Evolutionary conservation across 192 early-diverging fungal genomes (phyloP).

Genomic region (Phlyctochytrium arcticum): DNA sequence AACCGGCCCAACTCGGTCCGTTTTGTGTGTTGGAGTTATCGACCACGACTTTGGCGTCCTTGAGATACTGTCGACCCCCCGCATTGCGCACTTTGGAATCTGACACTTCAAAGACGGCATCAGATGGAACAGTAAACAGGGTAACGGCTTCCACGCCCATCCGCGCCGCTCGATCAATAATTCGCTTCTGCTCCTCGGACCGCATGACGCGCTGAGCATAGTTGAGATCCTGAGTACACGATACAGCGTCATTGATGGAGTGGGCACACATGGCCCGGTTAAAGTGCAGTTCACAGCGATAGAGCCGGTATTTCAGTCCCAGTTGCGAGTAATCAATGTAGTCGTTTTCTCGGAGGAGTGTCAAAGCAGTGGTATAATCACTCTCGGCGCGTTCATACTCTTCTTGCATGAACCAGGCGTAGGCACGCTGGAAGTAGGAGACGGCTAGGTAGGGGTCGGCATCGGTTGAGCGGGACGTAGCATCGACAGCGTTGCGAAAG

Average conservation of each 20-base stretch:
- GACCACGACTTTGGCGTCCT: slow-evolving; percentile 57
- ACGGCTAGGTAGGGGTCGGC: slow-evolving; percentile 87
- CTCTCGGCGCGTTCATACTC: slow-evolving; percentile 65
- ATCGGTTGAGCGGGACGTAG: slow-evolving; percentile 56
- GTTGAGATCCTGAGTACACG: slow-evolving; percentile 60
- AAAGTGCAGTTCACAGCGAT: slow-evolving; percentile 84
- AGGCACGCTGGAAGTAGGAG: slow-evolving; percentile 91
- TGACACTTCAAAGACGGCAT: slow-evolving; percentile 72
- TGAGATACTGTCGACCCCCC: slow-evolving; percentile 67
- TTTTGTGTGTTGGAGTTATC: slow-evolving; percentile 40
- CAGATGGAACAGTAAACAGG: slow-evolving; percentile 59
- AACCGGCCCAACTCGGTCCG: slow-evolving; percentile 45
- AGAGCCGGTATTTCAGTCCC: slow-evolving; percentile 87
- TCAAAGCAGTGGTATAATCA: slow-evolving; percentile 78
- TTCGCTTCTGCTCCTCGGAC: slow-evolving; percentile 15
- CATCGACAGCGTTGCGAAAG: slow-evolving; percentile 60
- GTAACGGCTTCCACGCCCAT: slow-evolving; percentile 21
- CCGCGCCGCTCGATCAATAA: slow-evolving; percentile 28
- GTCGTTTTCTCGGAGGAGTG: slow-evolving; percentile 61
- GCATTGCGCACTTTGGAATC: slow-evolving; percentile 73
- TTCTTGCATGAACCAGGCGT: slow-evolving; percentile 68
- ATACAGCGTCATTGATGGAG: slow-evolving; percentile 59
- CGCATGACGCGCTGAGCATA: slow-evolving; percentile 38
- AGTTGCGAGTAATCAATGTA: slow-evolving; percentile 95
- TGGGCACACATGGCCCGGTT: slow-evolving; percentile 82